A percentile compares a stretch with the other conserved stretches of the same genome.
These are phyloP conservation scores for Podospora conica DNA, from an alignment of 495 filamentous ascomycete species.

Conservation along the genomic window DNA sequence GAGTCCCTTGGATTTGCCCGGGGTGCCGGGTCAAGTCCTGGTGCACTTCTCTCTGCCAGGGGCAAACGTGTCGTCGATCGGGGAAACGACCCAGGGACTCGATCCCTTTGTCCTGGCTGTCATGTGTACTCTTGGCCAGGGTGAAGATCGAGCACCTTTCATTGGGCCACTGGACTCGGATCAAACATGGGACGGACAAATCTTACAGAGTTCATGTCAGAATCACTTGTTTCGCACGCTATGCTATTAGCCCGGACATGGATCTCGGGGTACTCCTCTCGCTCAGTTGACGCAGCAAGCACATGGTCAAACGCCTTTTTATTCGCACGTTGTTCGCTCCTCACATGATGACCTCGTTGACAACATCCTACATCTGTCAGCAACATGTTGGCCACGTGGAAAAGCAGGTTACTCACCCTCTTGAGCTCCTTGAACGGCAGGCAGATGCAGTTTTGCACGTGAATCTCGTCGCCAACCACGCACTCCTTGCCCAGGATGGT, in stretches of 20 bases:
- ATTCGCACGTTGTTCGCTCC: background rate
- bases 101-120: background rate
- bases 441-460: slow-evolving; percentile 97
- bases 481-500: slow-evolving; percentile 98
- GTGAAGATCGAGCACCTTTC: too few species aligned
- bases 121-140: background rate
- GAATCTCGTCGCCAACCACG: slow-evolving; percentile 86
- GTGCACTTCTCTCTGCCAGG: too few species aligned
- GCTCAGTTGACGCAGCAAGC: background rate
- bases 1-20: too few species aligned
- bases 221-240: background rate
- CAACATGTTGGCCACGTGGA: slow-evolving; percentile 9
- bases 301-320: background rate
- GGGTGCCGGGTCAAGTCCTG: too few species aligned
- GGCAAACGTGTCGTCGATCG: background rate
- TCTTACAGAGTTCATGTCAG: too few species aligned
- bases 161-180: background rate
- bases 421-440: slow-evolving; percentile 98
- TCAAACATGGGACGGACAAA: too few species aligned
- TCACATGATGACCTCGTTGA: slow-evolving; percentile 97
- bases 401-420: slow-evolving; percentile 58
- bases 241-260: background rate
- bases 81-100: background rate
- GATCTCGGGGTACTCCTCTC: too few species aligned
- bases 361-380: slow-evolving; percentile 62